Conservation (phyloP, 2,329 filamentous ascomycete species). For the Sporothrix dimorphospora region DNA sequence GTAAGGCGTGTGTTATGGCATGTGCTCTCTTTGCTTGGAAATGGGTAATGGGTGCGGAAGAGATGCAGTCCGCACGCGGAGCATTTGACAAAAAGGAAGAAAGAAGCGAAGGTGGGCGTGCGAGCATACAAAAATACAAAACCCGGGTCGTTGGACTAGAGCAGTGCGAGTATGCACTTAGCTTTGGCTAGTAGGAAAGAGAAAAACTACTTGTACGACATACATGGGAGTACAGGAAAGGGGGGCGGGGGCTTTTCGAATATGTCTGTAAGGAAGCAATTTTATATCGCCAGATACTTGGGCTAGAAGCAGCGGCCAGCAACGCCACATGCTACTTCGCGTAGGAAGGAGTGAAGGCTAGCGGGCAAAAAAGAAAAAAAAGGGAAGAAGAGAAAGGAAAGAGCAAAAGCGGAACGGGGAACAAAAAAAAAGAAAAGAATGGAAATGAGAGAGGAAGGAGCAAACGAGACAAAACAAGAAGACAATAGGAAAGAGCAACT, state of each 20-base stretch:
- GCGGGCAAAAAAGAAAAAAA: background rate
- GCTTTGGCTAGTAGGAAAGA: background rate
- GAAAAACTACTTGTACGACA: background rate
- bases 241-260: background rate
- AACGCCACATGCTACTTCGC: background rate
- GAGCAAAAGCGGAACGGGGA: background rate
- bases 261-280: conserved; percentile 21
- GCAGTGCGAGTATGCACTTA: background rate
- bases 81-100: background rate
- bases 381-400: background rate
- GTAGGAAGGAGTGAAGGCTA: conserved; percentile 6
- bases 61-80: background rate
- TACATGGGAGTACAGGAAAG: background rate
- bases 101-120: background rate
- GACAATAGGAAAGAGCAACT: background rate
- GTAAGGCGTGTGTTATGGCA: conserved; percentile 14
- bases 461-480: background rate
- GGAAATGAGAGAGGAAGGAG: background rate
- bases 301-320: conserved; percentile 14
- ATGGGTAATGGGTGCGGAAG: background rate
- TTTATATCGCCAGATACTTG: conserved; percentile 5
- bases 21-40: background rate
- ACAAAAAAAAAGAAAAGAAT: background rate
- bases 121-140: background rate
- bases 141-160: background rate